Base-by-base conservation (phyloP, 495 filamentous ascomycete species). In the Penicillium manginii region DNA sequence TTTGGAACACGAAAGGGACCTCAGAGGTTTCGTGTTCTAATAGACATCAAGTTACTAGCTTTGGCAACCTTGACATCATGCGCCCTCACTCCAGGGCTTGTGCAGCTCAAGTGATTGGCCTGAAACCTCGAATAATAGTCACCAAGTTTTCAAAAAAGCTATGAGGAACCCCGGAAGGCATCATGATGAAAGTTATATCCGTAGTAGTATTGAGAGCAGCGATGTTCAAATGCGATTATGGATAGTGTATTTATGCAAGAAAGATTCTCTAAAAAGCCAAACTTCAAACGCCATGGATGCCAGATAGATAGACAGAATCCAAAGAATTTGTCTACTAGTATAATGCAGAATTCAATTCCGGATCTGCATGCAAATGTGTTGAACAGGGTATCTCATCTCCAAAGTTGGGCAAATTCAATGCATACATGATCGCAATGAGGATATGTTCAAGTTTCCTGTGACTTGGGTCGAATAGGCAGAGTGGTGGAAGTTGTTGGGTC, bases 1-100 rank as follows among this genome's bases (percentile, higher is more conserved):
- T n/a, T 39, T 73, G 22, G 67, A 72, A 26, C 22, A 61, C 5
- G 64, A 72, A 43, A 59, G 23, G 2, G 52, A 54, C 40, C 11
- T 70, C 7, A 55, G 23, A 19, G 71, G 71, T 2, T 73, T 73
- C 47, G 52, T 59, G n/a, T 66, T 66, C 29, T 59, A 37, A n/a
- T 43, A 43, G 1, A 39, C 26, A 26, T 6, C 23, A 0, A 26
- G 9, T 5, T 29, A 29, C 26, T 29, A 23, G 2, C 4, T 7
- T 8, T 29, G 9, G 26, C 26, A 29, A 29, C n/a, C n/a, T n/a
- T n/a, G n/a, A 29, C 26, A 29, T 29, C 26, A 37, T n/a, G 1
- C 9, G 12, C 35, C 11, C 35, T 37, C 35, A 11, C 15, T n/a
- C n/a, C n/a, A n/a, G n/a, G n/a, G n/a, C n/a, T n/a, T n/a, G n/a